Evolutionary conservation across 768 basidiomycete species (phyloP).

Genomic region (Kondoa malvinella): DNA sequence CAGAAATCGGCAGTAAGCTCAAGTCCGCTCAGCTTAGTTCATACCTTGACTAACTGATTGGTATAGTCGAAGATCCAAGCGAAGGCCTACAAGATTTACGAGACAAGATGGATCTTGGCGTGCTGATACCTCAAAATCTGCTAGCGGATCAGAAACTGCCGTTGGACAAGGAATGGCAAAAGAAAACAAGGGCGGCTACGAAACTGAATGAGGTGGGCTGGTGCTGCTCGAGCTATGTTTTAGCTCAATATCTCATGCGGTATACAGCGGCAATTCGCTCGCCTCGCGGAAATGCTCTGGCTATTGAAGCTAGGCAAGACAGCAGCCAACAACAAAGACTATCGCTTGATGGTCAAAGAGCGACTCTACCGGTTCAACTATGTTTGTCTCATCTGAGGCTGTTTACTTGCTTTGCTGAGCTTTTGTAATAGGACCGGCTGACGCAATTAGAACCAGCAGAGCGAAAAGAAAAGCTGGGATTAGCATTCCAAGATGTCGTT

Average conservation of each 20-base stretch:
- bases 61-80: conserved; percentile 74
- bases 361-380: conserved; percentile 80
- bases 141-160: conserved; percentile 41
- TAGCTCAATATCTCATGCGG: background rate
- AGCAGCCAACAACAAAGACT: conserved; percentile 41
- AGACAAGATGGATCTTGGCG: conserved; percentile 73
- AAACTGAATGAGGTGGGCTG: conserved; percentile 91
- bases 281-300: conserved; percentile 79
- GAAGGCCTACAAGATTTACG: conserved; percentile 94
- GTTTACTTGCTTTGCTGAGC: conserved; percentile 37
- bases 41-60: background rate
- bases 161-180: conserved; percentile 54
- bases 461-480: conserved; percentile 70
- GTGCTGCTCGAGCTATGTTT: background rate
- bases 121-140: conserved; percentile 47
- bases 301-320: conserved; percentile 57
- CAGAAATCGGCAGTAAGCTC: conserved; percentile 52
- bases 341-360: conserved; percentile 72
- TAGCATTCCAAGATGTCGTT: conserved; percentile 72
- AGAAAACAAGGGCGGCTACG: conserved; percentile 59
- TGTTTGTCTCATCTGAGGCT: conserved; percentile 46
- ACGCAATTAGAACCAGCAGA: conserved; percentile 75
- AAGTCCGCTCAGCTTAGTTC: background rate
- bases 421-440: conserved; percentile 54
- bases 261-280: conserved; percentile 72